Evolutionary conservation across 176 grass and related monocot species (phyloP).

Genomic region (Oropetium thomaeum): DNA sequence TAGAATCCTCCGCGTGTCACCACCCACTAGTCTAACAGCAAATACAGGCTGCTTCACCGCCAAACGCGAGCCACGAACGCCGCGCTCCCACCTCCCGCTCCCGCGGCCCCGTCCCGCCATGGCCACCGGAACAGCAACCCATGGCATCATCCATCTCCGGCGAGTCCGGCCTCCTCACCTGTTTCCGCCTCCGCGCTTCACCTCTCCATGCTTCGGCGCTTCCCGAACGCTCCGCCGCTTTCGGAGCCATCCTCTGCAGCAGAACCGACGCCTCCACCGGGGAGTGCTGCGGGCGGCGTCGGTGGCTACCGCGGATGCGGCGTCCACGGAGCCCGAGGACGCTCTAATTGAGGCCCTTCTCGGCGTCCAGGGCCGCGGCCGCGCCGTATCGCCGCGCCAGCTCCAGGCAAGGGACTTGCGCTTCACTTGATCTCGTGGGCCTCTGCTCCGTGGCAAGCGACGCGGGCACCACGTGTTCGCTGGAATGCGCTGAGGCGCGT

Average conservation of each 20-base stretch:
- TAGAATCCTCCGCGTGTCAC: not conserved
- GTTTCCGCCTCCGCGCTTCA: not conserved
- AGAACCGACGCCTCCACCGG: not conserved
- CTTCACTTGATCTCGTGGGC: not conserved
- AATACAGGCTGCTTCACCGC: not conserved
- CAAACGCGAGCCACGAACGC: slow-evolving; percentile 30
- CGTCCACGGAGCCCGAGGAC: slow-evolving; percentile 53
- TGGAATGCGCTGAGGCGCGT: not conserved
- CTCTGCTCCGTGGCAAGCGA: not conserved
- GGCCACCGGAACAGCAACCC: not conserved
- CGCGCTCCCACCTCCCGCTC: not conserved
- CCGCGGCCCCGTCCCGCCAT: slow-evolving; percentile 21
- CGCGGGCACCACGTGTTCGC: not conserved
- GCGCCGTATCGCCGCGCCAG: slow-evolving; percentile 57
- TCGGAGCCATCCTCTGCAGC: not conserved
- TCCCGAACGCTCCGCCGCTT: not conserved
- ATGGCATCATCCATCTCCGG: not conserved
- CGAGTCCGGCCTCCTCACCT: not conserved
- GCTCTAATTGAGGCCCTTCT: slow-evolving; percentile 72
- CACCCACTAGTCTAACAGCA: not conserved
- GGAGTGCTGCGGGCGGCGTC: slow-evolving; percentile 15
- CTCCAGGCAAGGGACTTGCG: slow-evolving; percentile 48
- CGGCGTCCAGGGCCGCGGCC: slow-evolving; percentile 78
- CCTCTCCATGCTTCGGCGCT: not conserved
- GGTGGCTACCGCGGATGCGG: slow-evolving; percentile 3